phyloP scores from a whole-genome alignment of 2,329 filamentous ascomycete species.

The Pseudogymnoascus sp. region DNA sequence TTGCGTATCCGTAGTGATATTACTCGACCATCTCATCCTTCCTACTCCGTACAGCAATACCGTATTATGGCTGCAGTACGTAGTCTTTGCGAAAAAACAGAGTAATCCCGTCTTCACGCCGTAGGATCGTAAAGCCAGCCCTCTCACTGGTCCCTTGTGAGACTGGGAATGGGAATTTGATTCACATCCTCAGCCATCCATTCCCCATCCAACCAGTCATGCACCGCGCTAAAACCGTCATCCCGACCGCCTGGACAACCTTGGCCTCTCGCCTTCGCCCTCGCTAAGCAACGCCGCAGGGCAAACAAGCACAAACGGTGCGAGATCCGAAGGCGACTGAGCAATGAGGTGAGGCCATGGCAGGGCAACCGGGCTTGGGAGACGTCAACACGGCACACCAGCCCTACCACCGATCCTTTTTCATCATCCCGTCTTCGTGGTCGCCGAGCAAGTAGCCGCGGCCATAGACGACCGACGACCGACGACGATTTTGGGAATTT shows the following conservation, averaged over 20 bases:
- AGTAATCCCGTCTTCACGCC: neutral
- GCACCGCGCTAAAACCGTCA: neutral
- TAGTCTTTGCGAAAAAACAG: neutral
- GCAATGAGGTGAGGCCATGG: neutral
- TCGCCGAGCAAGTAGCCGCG: neutral
- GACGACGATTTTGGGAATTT: too few species aligned
- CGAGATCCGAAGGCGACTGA: too few species aligned
- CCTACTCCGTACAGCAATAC: too few species aligned
- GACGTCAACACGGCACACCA: neutral
- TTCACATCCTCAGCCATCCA: neutral
- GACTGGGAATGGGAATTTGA: neutral
- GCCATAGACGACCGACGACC: too few species aligned
- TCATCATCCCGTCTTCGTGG: neutral
- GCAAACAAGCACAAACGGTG: neutral
- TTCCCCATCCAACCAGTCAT: neutral
- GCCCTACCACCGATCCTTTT: too few species aligned
- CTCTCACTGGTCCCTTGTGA: neutral
- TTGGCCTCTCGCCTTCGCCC: neutral
- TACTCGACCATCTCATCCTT: neutral
- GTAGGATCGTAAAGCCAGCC: neutral
- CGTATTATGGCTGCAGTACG: neutral
- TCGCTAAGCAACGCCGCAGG: neutral
- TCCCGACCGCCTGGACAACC: neutral
- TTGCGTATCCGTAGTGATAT: neutral
- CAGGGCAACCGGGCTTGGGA: neutral